Evolutionary conservation across 1,284 basidiomycete species (phyloP).

Genomic region (Cryptococcus sp.): DNA sequence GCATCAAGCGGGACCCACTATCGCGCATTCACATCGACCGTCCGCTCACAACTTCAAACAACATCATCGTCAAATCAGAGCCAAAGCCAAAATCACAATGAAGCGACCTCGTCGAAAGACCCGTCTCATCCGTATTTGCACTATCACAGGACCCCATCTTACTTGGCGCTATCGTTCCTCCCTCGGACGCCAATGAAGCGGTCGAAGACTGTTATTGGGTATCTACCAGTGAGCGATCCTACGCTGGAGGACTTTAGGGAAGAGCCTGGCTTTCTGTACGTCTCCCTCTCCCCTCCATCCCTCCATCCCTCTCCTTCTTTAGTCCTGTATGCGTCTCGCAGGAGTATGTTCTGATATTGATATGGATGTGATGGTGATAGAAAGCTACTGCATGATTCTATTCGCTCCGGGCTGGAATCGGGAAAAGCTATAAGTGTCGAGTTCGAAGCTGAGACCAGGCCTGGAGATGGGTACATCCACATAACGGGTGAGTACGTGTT

Average conservation of each 20-base stretch:
- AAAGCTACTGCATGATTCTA: constrained; percentile 25
- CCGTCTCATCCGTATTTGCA: constrained; percentile 44
- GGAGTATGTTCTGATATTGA: not conserved
- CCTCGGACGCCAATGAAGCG: constrained; percentile 22
- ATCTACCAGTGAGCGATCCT: constrained; percentile 32
- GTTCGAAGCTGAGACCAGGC: constrained; percentile 46
- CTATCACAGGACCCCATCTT: constrained; percentile 38
- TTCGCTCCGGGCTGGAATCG: constrained; percentile 27
- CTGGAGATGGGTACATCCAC: constrained; percentile 51
- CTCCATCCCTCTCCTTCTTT: too few species aligned
- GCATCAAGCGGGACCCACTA: not conserved
- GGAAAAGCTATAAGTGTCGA: constrained; percentile 29
- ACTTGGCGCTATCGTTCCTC: constrained; percentile 41
- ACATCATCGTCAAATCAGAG: constrained; percentile 7
- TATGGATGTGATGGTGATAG: constrained; percentile 1
- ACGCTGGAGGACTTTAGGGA: constrained; percentile 42
- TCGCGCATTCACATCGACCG: not conserved
- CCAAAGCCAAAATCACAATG: too few species aligned
- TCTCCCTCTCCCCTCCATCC: not conserved
- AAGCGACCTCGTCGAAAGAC: constrained; percentile 28
- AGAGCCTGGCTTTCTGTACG: constrained; percentile 37
- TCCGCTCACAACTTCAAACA: not conserved
- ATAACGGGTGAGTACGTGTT: constrained; percentile 41
- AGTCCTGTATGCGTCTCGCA: not conserved
- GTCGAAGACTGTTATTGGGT: constrained; percentile 38